phyloP scores from a whole-genome alignment of 106 monocot genomes.

The Apostasia ramifera region DNA sequence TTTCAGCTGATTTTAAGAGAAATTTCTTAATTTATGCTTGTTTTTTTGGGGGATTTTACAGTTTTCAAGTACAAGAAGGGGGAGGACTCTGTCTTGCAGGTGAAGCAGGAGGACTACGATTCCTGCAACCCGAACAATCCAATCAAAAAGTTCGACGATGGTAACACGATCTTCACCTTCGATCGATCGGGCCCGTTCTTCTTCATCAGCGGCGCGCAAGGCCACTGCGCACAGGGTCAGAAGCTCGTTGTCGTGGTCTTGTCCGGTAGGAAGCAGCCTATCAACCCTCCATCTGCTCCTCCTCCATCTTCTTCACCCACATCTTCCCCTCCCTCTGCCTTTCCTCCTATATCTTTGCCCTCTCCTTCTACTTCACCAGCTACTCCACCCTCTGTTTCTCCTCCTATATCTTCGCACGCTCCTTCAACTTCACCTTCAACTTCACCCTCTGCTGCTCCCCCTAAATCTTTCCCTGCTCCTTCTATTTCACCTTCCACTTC shows the following conservation, averaged over 20 bases:
- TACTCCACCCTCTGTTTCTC: neutral
- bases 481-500: slow-evolving; percentile 3
- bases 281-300: neutral
- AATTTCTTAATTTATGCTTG: neutral
- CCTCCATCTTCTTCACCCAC: neutral
- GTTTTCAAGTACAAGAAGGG: slow-evolving; percentile 73
- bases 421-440: neutral
- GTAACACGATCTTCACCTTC: slow-evolving; percentile 39
- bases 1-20: neutral
- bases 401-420: neutral
- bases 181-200: slow-evolving; percentile 58
- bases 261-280: slow-evolving; percentile 6
- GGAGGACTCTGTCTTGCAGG: slow-evolving; percentile 51
- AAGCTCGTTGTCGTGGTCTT: slow-evolving; percentile 53
- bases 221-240: slow-evolving; percentile 44
- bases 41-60: slow-evolving; percentile 5
- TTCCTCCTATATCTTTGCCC: neutral
- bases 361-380: slow-evolving; percentile 1
- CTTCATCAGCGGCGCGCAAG: slow-evolving; percentile 47
- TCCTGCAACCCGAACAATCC: slow-evolving; percentile 52
- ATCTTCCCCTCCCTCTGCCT: neutral
- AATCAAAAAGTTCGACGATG: slow-evolving; percentile 22
- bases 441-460: neutral
- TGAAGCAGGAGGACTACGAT: slow-evolving; percentile 39
- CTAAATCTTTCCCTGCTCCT: neutral